Evolutionary conservation across 208 protist species (phyloP), one percentile per base, ranked within the genome.

Genomic region (Endotrypanum monterogeii): DNA sequence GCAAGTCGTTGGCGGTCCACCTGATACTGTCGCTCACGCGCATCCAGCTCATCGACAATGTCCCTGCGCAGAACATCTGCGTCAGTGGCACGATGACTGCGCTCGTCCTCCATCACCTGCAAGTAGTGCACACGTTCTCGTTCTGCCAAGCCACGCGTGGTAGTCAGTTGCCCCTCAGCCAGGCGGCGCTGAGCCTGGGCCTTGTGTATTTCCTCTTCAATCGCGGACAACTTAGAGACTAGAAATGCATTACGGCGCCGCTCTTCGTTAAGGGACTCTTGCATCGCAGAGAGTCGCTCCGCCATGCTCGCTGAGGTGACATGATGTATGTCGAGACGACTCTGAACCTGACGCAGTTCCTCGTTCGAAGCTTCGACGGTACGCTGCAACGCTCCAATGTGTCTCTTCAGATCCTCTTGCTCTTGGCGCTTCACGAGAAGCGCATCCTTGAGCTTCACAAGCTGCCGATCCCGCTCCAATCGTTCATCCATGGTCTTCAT

Each of bases 361-460:
- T 91, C 86, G 28, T 86, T 83, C 5, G 87, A 81, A 4, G 80
- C 78, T 28, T 83, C 83, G 23, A 90, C 80, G 14, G 91, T 71
- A 51, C 84, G 85, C 71, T 92, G 86, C 62, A 92, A 81, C 6
- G 88, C 87, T n/a, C 67, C 70, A 20, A 92, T 56, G 80, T 92
- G 92, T 8, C 92, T 82, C 66, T 92, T 81, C 16, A 85, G 77
- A 80, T 96, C 92, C 12, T 96, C 92, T 57, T 92, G 84, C 74
- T 92, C 86, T 51, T 94, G 84, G 44, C 78, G 76, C 78, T 88
- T 67, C 30, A 90, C 32, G 14, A 75, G 65, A 18, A 90, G 83
- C 16, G 85, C 80, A 54, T 87, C 81, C 52, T 93, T 90, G 30
- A 94, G 77, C 48, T 79, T 80, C 28, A 83, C 67, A 23, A 90